phyloP scores from a whole-genome alignment of 108 stramenopile species.

The Cyclotella kingstonii region DNA sequence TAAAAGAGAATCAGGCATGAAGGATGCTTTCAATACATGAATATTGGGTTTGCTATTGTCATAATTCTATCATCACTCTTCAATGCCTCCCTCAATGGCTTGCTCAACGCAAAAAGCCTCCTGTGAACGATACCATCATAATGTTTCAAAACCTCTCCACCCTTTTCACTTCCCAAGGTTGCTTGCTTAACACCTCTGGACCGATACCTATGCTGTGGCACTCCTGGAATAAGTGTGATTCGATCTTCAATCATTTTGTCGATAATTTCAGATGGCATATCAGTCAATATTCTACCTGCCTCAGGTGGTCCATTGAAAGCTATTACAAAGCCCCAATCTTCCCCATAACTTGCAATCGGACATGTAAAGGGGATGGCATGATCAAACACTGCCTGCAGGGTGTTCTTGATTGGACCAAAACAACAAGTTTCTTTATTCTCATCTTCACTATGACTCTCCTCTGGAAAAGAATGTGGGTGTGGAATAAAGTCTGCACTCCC shows the following conservation, averaged over 20 bases:
- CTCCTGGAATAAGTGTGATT: slow-evolving; percentile 36
- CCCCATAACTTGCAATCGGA: slow-evolving; percentile 83
- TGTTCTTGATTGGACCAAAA: slow-evolving; percentile 74
- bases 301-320: slow-evolving; percentile 53
- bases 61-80: slow-evolving; percentile 77
- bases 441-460: slow-evolving; percentile 42
- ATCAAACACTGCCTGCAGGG: slow-evolving; percentile 71
- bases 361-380: slow-evolving; percentile 74
- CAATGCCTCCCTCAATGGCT: slow-evolving; percentile 72
- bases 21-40: slow-evolving; percentile 82
- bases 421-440: slow-evolving; percentile 37
- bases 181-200: slow-evolving; percentile 13
- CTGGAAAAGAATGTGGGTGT: slow-evolving; percentile 29
- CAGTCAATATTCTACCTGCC: slow-evolving; percentile 8
- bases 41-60: slow-evolving; percentile 86
- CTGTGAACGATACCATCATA: slow-evolving; percentile 81
- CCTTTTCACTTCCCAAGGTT: slow-evolving; percentile 24
- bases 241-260: slow-evolving; percentile 51
- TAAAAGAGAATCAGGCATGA: no score
- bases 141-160: slow-evolving; percentile 54
- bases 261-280: slow-evolving; percentile 15
- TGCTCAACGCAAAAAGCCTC: slow-evolving; percentile 79
- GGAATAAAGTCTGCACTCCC: slow-evolving; percentile 64
- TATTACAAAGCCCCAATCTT: slow-evolving; percentile 90
- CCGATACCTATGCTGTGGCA: slow-evolving; percentile 30